phyloP scores from a whole-genome alignment of 352 stramenopile genomes.

The Globisporangium paddicum region DNA sequence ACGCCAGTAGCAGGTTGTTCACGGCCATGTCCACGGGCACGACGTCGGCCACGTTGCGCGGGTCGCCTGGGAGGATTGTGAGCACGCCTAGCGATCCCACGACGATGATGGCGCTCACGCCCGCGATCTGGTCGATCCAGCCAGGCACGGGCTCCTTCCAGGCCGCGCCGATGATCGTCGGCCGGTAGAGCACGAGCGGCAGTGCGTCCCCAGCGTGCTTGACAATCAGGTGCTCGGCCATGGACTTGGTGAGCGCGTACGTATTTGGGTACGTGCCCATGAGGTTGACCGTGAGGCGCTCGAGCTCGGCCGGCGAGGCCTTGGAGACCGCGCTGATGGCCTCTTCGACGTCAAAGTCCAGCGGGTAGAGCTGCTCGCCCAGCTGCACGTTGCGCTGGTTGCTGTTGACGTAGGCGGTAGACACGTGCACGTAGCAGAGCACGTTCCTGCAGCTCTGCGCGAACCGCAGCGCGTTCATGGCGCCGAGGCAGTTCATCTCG shows the following conservation, averaged over 20 bases:
- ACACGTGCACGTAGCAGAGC: conserved; percentile 74
- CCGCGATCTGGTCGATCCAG: conserved; percentile 80
- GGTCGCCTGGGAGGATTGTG: conserved; percentile 76
- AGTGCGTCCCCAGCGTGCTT: conserved; percentile 33
- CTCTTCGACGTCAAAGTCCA: conserved; percentile 81
- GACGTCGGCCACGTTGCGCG: conserved; percentile 76
- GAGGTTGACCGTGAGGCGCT: conserved; percentile 65
- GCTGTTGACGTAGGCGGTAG: conserved; percentile 83
- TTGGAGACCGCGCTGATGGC: conserved; percentile 50
- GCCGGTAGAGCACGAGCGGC: conserved; percentile 73
- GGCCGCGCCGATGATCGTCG: conserved; percentile 82
- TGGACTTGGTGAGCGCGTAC: conserved; percentile 87
- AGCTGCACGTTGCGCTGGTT: conserved; percentile 61
- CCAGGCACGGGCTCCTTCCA: conserved; percentile 85
- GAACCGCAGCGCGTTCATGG: conserved; percentile 61
- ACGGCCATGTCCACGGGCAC: conserved; percentile 78
- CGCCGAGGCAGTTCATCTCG: conserved; percentile 80
- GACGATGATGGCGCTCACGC: conserved; percentile 75
- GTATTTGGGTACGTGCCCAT: conserved; percentile 89
- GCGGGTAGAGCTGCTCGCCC: conserved; percentile 69
- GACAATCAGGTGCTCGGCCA: conserved; percentile 76
- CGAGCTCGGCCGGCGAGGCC: conserved; percentile 48
- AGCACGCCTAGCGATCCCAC: conserved; percentile 71
- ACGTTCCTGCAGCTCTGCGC: conserved; percentile 44
- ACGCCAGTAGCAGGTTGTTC: conserved; percentile 66